Conservation (phyloP, 129 eudicot genomes). For the Helichrysum umbraculigerum region DNA sequence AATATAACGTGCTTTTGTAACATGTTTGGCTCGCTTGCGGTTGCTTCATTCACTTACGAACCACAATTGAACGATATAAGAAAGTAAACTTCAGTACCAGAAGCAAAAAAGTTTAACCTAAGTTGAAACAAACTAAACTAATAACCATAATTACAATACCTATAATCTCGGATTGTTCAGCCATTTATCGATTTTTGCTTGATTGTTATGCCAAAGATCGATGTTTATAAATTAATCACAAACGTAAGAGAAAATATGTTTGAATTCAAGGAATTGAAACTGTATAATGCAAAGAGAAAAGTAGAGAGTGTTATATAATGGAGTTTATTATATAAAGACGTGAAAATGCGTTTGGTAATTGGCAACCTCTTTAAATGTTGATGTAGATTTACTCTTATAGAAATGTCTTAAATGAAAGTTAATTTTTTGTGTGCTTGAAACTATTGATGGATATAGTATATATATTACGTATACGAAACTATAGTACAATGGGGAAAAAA, state of each 20-base stretch:
- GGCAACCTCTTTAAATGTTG: too few species aligned
- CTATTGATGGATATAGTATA: too few species aligned
- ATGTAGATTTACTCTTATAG: not conserved
- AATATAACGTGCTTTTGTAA: conserved; percentile 62
- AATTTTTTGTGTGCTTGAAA: too few species aligned
- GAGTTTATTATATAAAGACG: not conserved
- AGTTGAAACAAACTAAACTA: not conserved
- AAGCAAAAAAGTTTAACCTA: not conserved
- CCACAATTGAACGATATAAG: not conserved
- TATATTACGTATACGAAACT: too few species aligned
- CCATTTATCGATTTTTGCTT: not conserved
- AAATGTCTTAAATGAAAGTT: not conserved
- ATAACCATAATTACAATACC: not conserved
- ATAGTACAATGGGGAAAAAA: too few species aligned
- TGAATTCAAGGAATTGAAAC: not conserved
- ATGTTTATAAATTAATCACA: not conserved
- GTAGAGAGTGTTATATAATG: not conserved
- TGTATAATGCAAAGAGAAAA: not conserved
- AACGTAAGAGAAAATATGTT: not conserved
- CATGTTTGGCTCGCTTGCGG: conserved; percentile 38
- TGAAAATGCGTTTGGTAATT: not conserved
- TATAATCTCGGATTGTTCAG: not conserved
- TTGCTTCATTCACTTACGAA: conserved; percentile 31
- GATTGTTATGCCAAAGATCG: not conserved
- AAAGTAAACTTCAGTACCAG: not conserved